Percentiles rank a stretch among this genome's conserved stretches.
phyloP scores from a whole-genome alignment of 306 rosid genomes.

The Lathyrus oleraceus region DNA sequence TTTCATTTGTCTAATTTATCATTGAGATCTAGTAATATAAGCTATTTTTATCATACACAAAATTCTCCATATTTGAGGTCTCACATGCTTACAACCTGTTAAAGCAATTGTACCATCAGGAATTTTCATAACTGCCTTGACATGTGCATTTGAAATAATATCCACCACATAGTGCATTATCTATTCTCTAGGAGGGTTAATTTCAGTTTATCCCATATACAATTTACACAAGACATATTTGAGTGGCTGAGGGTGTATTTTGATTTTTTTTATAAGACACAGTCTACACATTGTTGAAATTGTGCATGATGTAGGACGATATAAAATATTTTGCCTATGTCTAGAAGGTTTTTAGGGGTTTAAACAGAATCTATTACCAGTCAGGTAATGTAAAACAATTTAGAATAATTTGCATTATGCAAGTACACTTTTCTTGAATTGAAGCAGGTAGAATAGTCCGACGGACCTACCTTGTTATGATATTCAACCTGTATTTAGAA shows the following conservation, averaged over 20 bases:
- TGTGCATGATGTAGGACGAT: background rate
- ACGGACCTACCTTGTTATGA: background rate
- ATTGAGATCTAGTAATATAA: too few species aligned
- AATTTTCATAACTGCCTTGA: background rate
- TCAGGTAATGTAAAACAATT: background rate
- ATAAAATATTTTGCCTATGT: background rate
- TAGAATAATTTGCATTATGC: background rate
- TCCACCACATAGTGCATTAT: background rate
- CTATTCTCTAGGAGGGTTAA: background rate
- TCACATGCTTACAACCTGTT: too few species aligned
- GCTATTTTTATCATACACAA: too few species aligned
- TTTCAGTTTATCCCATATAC: background rate
- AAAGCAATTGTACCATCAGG: background rate
- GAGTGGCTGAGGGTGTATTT: background rate
- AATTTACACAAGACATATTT: background rate
- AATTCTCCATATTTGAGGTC: too few species aligned
- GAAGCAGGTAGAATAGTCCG: background rate
- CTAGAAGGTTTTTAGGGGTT: slow-evolving; percentile 2
- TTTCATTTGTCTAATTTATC: too few species aligned
- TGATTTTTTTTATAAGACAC: background rate
- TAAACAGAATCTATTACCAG: slow-evolving; percentile 10
- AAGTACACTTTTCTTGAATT: background rate
- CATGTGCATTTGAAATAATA: background rate
- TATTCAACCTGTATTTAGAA: slow-evolving; percentile 14
- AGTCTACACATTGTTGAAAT: background rate